Evolutionary conservation across 2,329 filamentous ascomycete species (phyloP), one percentile per base, ranked within the genome.

Genomic region (Microthyrium microscopicum): DNA sequence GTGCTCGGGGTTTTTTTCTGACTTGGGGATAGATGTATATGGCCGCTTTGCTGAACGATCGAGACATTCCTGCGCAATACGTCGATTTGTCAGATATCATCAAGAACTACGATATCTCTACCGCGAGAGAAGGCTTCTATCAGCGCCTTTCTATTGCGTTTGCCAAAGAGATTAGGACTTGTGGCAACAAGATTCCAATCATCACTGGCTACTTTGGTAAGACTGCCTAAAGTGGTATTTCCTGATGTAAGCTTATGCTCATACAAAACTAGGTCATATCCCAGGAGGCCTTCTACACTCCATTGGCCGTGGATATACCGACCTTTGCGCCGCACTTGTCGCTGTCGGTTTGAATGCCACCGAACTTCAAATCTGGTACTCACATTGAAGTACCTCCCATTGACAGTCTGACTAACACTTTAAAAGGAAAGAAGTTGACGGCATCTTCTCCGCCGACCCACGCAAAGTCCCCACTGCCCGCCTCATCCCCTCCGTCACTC

Each of bases 371-470:
- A 80, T 98, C 41, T 95, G 89, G 89, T n/a, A n/a, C n/a, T n/a
- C n/a, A n/a, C n/a, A n/a, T n/a, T n/a, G n/a, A n/a, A n/a, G n/a
- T n/a, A n/a, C n/a, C n/a, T n/a, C n/a, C n/a, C n/a, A n/a, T n/a
- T n/a, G n/a, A n/a, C n/a, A n/a, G n/a, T n/a, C n/a, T n/a, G n/a
- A n/a, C n/a, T n/a, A n/a, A n/a, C n/a, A n/a, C n/a, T n/a, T n/a
- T n/a, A n/a, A n/a, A n/a, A n/a, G n/a, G n/a, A 98, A 98, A 61
- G 89, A 98, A 53, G 89, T 98, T 5, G 89, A 98, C 54, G 85
- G 84, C 38, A 91, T 95, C 50, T 89, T 93, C 56, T 79, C 74
- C 2, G 74, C 75, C 4, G 87, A 94, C 49, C 82, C 82, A 3
- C 72, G 78, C 45, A 91, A 89, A 55, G 82, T 91, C 25, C 85